Conservation (phyloP, 164 flowering plant species). For the Chloranthus sessilifolius region DNA sequence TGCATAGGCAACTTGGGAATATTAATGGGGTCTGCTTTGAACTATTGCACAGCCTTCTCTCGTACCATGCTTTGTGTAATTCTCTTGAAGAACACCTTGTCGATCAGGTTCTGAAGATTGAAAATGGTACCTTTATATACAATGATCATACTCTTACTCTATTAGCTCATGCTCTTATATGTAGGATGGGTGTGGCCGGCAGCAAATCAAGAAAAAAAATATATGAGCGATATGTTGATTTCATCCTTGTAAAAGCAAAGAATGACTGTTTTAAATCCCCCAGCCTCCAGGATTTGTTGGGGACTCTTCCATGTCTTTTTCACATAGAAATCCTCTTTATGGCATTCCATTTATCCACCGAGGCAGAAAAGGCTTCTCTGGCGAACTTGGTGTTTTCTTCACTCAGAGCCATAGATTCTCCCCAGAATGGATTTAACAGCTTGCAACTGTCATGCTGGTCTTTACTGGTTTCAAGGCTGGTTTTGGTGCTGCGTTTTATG, state of each 20-base stretch:
- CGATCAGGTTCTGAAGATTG: conserved; percentile 52
- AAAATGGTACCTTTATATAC: conserved; percentile 56
- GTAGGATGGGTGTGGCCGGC: conserved; percentile 47
- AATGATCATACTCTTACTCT: conserved; percentile 61
- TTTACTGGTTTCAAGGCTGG: conserved; percentile 72
- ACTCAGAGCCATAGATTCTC: conserved; percentile 35
- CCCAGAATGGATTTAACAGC: conserved; percentile 29
- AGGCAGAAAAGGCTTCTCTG: conserved; percentile 48
- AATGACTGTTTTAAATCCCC: conserved; percentile 28
- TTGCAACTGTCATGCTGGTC: conserved; percentile 77
- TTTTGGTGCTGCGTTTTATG: conserved; percentile 82
- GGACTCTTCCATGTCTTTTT: conserved; percentile 58
- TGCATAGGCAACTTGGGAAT: conserved; percentile 40
- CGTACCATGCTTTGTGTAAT: conserved; percentile 39
- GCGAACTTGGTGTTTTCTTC: conserved; percentile 50
- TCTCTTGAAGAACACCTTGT: conserved; percentile 72
- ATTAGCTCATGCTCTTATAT: conserved; percentile 60
- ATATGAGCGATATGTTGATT: conserved; percentile 43
- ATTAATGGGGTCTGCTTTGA: conserved; percentile 65
- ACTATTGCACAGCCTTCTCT: conserved; percentile 54
- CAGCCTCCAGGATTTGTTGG: conserved; percentile 48
- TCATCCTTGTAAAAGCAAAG: conserved; percentile 53
- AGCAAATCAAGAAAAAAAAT: conserved; percentile 52
- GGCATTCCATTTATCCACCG: conserved; percentile 79
- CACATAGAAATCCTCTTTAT: conserved; percentile 84